Evolutionary conservation across 345 rosid genomes (phyloP).

Genomic region (Dipteronia sinensis): DNA sequence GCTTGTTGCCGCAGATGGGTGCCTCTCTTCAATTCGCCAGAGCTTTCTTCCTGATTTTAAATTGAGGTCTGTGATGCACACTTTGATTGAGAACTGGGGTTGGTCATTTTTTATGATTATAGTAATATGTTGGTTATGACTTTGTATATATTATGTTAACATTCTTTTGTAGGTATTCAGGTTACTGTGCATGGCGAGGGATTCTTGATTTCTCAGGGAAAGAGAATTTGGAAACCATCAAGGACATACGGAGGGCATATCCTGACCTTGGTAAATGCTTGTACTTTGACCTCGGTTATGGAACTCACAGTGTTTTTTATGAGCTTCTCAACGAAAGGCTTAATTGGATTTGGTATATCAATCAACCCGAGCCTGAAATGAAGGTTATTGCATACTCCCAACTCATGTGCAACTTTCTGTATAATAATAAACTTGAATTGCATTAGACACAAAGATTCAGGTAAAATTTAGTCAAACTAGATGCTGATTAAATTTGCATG

Average conservation of each 20-base stretch:
- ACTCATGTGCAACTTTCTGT: neutral
- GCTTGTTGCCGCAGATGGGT: constrained; percentile 86
- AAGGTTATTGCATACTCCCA: constrained; percentile 42
- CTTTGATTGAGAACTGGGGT: neutral
- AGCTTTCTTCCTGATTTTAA: constrained; percentile 58
- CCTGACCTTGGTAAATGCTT: constrained; percentile 73
- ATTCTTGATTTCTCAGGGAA: constrained; percentile 59
- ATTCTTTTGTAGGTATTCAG: constrained; percentile 59
- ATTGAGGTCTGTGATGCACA: constrained; percentile 53
- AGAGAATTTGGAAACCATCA: constrained; percentile 50
- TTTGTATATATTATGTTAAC: neutral
- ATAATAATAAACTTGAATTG: neutral
- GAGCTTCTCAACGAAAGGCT: constrained; percentile 60
- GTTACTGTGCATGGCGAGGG: constrained; percentile 89
- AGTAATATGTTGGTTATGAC: neutral
- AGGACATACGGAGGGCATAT: constrained; percentile 48
- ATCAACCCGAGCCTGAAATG: constrained; percentile 66
- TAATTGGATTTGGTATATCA: constrained; percentile 81
- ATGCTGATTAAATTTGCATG: neutral
- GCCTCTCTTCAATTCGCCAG: constrained; percentile 65
- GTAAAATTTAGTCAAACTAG: neutral
- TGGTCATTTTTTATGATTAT: neutral
- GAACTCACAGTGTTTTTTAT: constrained; percentile 60
- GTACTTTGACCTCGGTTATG: constrained; percentile 53
- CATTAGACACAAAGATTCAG: neutral